Evolutionary conservation across 306 rosid species (phyloP), one percentile per base, ranked within the genome.

Genomic region (Fragaria ananassa): DNA sequence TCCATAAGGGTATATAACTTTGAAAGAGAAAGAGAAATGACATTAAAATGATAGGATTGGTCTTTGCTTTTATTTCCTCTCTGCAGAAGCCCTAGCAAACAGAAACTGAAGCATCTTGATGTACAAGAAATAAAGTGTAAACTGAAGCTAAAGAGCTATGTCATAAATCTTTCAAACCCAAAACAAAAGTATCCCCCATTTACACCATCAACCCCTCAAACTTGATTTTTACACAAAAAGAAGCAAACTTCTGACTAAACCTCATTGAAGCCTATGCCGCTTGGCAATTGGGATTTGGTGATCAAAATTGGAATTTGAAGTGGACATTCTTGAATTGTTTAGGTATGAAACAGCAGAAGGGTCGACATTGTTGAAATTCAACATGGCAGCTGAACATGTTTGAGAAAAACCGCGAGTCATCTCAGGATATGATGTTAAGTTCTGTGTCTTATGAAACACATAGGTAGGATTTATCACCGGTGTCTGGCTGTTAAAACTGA

Each of bases 321-420:
- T 42, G 49, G 79, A 5, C 34, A 78, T 68, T 68, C 65, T n/a
- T 2, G 76, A 31, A 70, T 81, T 81, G 85, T 68, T 79, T 64
- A 68, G 63, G 77, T 58, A 73, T 41, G 95, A 51, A 42, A 25
- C 60, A 72, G 87, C 62, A 42, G 81, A 71, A 39, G 72, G 70
- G 39, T 18, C 37, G 14, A 37, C 75, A 51, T 39, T 81, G 54
- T 74, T 77, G 68, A 89, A 88, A 69, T 80, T 88, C 72, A 93
- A 61, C 76, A 80, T 61, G 4, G 94, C 80, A 79, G 93, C 85
- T 3, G 96, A 88, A 80, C 92, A 91, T 13, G 81, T 79, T 68
- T 85, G 91, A 11, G 81, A 62, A 80, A 62, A 68, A 63, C 80
- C 86, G 17, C 80, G 51, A 27, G 64, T 25, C 15, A 54, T 76